These are phyloP conservation scores for Chytriomyces sp. DNA, from an alignment of 192 early-diverging fungal species.

Conservation along the genomic window DNA sequence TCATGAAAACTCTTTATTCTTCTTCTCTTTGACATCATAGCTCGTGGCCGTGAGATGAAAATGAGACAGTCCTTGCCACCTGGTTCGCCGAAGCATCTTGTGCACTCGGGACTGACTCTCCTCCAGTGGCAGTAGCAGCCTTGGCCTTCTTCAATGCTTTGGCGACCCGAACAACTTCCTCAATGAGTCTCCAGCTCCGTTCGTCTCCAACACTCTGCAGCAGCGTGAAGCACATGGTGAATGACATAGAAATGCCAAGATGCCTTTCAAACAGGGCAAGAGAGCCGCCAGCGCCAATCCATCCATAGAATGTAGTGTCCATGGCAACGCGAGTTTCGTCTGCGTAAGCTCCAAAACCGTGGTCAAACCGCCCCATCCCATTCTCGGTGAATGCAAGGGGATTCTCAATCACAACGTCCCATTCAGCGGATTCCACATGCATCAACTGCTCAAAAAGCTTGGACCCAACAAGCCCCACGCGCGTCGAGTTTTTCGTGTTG, in stretches of 20 bases:
- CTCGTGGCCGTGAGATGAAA: too few species aligned
- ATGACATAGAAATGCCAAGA: constrained; percentile 58
- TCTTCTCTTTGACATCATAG: too few species aligned
- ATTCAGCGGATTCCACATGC: too few species aligned
- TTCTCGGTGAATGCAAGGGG: constrained; percentile 17
- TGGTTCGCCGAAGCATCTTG: too few species aligned
- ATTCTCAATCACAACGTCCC: constrained; percentile 10
- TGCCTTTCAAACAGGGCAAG: constrained; percentile 55
- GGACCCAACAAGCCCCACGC: constrained; percentile 32
- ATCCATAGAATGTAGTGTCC: constrained; percentile 51
- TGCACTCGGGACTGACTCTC: too few species aligned
- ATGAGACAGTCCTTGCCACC: too few species aligned
- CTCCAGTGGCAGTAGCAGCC: too few species aligned
- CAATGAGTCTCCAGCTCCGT: constrained; percentile 53
- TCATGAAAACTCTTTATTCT: too few species aligned
- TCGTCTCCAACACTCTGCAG: constrained; percentile 56
- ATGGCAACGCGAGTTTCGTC: background rate
- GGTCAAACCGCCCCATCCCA: constrained; percentile 28
- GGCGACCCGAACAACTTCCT: constrained; percentile 40
- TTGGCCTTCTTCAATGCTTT: constrained; percentile 1
- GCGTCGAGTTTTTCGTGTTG: constrained; percentile 39
- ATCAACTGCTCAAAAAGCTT: background rate
- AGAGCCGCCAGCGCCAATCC: constrained; percentile 67
- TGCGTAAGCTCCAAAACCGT: constrained; percentile 9
- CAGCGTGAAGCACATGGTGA: constrained; percentile 59